These are phyloP conservation scores for Schwanniomyces vanrijiae DNA, from an alignment of 805 yeast species.

Conservation along the genomic window DNA sequence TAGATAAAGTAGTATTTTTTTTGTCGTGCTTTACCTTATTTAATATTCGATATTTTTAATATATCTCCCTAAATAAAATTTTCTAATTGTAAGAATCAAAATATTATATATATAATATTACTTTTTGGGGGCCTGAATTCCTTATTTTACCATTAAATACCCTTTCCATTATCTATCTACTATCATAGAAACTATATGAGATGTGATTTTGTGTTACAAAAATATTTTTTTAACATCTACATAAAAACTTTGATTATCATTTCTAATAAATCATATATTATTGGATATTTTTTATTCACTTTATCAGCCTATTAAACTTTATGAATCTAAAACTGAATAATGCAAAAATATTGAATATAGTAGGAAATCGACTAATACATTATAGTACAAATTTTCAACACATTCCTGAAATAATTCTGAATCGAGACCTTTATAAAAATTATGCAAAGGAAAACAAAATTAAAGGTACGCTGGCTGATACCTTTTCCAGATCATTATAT, in stretches of 20 bases:
- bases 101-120: no score
- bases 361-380: neutral
- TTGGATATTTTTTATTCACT: neutral
- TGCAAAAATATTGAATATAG: neutral
- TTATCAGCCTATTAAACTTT: neutral
- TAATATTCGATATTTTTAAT: no score
- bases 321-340: neutral
- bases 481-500: slow-evolving; percentile 14
- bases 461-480: slow-evolving; percentile 11
- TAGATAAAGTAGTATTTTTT: no score
- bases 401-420: slow-evolving; percentile 17
- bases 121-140: no score
- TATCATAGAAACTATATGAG: neutral
- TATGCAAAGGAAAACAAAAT: slow-evolving; percentile 10
- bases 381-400: neutral
- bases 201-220: neutral
- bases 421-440: slow-evolving; percentile 18
- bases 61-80: no score
- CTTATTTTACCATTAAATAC: neutral
- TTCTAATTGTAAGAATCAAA: no score
- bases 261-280: neutral
- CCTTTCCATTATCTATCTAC: neutral
- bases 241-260: neutral
- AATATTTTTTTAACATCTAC: neutral
- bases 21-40: no score